These are phyloP conservation scores for Penicillium parvum DNA, from an alignment of 495 filamentous ascomycete genomes.

Conservation along the genomic window DNA sequence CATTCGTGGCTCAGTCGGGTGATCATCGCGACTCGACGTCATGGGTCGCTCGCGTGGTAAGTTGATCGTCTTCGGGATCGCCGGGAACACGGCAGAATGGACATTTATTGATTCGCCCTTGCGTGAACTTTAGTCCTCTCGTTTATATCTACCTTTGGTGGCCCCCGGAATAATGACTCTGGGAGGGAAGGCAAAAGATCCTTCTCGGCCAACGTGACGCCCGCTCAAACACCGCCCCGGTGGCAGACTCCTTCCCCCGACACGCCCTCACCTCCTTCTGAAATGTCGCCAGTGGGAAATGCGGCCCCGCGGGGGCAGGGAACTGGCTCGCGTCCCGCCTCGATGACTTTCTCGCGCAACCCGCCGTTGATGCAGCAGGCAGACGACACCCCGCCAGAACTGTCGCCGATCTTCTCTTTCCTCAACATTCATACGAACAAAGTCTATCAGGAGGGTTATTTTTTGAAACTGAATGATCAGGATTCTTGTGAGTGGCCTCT, in stretches of 20 bases:
- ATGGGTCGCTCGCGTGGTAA: slow-evolving; percentile 45
- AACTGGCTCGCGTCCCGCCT: slow-evolving; percentile 52
- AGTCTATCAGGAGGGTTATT: slow-evolving; percentile 96
- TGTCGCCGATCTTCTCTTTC: slow-evolving; percentile 89
- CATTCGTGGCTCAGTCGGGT: slow-evolving; percentile 7
- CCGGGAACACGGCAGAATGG: slow-evolving; percentile 5
- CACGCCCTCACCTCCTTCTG: slow-evolving; percentile 30
- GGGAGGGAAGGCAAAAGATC: slow-evolving; percentile 32
- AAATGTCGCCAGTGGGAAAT: slow-evolving; percentile 25
- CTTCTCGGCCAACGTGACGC: slow-evolving; percentile 23
- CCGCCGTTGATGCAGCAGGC: slow-evolving; percentile 82
- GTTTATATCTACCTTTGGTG: slow-evolving; percentile 58
- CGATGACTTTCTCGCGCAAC: slow-evolving; percentile 74
- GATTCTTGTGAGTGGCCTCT: slow-evolving; percentile 65
- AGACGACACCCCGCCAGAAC: slow-evolving; percentile 81
- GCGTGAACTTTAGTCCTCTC: slow-evolving; percentile 52
- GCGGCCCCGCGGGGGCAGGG: slow-evolving; percentile 28
- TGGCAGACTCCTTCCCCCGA: slow-evolving; percentile 37
- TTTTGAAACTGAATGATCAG: slow-evolving; percentile 90
- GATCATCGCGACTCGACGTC: slow-evolving; percentile 16
- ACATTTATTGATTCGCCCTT: slow-evolving; percentile 25
- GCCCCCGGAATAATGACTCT: slow-evolving; percentile 24
- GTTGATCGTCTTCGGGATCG: slow-evolving; percentile 16
- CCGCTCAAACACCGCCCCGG: slow-evolving; percentile 24
- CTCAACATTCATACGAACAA: slow-evolving; percentile 96